Conservation (phyloP, 768 basidiomycete genomes). For the Pleurotus citrinopileatus region DNA sequence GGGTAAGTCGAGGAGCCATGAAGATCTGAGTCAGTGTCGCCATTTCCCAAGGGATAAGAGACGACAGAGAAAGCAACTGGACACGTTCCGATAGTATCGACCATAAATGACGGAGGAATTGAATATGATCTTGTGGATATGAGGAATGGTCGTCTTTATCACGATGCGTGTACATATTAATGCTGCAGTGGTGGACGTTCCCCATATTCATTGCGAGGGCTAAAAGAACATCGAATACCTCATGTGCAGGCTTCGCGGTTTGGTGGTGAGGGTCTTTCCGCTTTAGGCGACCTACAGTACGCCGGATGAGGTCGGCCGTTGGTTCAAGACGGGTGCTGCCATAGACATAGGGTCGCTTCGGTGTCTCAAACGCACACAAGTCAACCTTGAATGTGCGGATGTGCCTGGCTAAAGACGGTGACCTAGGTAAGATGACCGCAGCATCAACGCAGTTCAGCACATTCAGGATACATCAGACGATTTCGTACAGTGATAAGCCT, state of each 20-base stretch:
- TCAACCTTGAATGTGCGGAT: not conserved
- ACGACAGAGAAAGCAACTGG: not conserved
- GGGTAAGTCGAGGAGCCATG: not conserved
- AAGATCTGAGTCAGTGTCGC: not conserved
- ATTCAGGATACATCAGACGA: no score
- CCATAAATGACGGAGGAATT: not conserved
- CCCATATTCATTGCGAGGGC: not conserved
- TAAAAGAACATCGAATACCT: not conserved
- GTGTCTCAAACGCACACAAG: not conserved
- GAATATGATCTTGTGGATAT: not conserved
- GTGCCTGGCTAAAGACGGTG: not conserved
- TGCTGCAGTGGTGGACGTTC: not conserved
- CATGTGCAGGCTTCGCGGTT: not conserved
- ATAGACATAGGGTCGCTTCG: not conserved
- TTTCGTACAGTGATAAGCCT: not conserved
- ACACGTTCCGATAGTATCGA: not conserved
- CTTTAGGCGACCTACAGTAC: not conserved
- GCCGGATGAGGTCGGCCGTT: not conserved
- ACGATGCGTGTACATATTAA: not conserved
- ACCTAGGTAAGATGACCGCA: not conserved
- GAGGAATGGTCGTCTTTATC: not conserved
- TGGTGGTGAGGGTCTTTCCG: not conserved
- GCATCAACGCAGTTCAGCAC: no score
- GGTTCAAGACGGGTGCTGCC: not conserved
- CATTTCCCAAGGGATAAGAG: not conserved